phyloP scores from a whole-genome alignment of 83 land plant species.

The Diphasiastrum complanatum region DNA sequence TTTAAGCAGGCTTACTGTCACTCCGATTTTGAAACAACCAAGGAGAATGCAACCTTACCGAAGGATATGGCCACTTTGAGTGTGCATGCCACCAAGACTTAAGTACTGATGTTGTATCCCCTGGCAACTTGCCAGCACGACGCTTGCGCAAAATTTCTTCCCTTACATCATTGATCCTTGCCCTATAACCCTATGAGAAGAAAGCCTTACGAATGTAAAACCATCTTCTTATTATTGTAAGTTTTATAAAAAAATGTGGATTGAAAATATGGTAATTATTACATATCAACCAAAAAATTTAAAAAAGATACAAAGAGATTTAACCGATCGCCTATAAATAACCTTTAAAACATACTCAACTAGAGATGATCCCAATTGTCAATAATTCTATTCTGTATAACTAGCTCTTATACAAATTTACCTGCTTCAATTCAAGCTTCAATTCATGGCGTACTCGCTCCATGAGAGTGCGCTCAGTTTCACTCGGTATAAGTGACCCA shows the following conservation, averaged over 20 bases:
- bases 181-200: constrained; percentile 26
- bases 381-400: neutral
- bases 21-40: no score
- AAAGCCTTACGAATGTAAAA: neutral
- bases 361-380: no score
- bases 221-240: neutral
- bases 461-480: constrained; percentile 23
- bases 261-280: neutral
- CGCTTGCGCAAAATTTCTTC: constrained; percentile 19
- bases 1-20: no score
- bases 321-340: no score
- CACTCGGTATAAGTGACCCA: constrained; percentile 24
- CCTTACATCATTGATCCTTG: constrained; percentile 12
- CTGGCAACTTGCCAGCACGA: constrained; percentile 18
- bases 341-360: no score
- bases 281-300: no score
- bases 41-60: constrained; percentile 5
- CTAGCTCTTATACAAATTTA: neutral
- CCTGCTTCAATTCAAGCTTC: constrained; percentile 22
- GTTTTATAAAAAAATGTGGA: no score
- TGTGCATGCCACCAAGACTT: constrained; percentile 26
- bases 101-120: constrained; percentile 17
- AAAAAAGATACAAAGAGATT: no score
- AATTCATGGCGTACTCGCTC: constrained; percentile 22
- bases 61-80: constrained; percentile 23